Base-by-base conservation (phyloP, 148 eudicot species). In the Talinum fruticosum region DNA sequence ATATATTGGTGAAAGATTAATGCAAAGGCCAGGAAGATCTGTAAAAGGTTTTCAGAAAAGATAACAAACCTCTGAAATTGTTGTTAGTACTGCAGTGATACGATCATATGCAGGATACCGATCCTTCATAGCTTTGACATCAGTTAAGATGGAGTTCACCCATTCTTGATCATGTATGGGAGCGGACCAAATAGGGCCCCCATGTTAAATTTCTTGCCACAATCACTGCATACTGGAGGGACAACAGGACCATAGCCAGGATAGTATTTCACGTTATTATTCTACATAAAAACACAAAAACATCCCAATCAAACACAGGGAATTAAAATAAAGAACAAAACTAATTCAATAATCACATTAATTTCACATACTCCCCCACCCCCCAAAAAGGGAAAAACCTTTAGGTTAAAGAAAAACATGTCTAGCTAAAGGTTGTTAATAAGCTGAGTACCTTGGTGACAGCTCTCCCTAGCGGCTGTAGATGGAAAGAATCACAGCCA, bases 151-250 rank as follows among this genome's bases (percentile, higher is more conserved):
- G 65, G 97, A 85, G 81, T 85, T 82, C 44, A 93, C 97, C 99
- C 99, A 96, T 71, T 96, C 97, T 78, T 88, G 89, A 86, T 96
- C 97, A 68, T 96, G 99, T 57, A 93, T 96, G 59, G 98, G 93
- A 83, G 95, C 98, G 26, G 99, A 93, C 99, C 99, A 96, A 75
- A 96, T 91, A 30, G 99, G 96, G 37, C 99, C 99, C 99, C 99
- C 97, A 96, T 87, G 76, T 90, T 93, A 80, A 75, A 91, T 82
- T 89, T 90, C 83, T 96, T 96, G 54, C 98, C 93, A 75, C 99
- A 96, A 72, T 93, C 90, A 5, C 80, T 82, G 87, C 99, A 96
- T n/a, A 91, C 97, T 90, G 89, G 98, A 78, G 88, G 86, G 74
- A 93, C 95, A 24, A 75, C 85, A 61, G 98, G 99, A 71, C 99